A percentile compares a stretch with the other conserved stretches of the same genome.
These are phyloP conservation scores for Ceratocystis variospora DNA, from an alignment of 2,329 filamentous ascomycete genomes.

Conservation along the genomic window DNA sequence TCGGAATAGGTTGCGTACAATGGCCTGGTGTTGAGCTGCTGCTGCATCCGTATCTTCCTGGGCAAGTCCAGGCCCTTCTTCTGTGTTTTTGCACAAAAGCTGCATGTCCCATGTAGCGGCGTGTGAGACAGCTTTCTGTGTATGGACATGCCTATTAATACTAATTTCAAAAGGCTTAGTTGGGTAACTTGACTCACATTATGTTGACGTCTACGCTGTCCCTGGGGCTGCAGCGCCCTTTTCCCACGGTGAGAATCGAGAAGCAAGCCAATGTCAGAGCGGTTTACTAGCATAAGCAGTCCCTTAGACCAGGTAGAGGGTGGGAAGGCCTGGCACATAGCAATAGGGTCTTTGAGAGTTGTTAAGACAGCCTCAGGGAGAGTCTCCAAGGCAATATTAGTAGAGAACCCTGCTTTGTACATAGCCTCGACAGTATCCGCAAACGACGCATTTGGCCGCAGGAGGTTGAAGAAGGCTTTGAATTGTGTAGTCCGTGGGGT, in stretches of 20 bases:
- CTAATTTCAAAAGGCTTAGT: too few species aligned
- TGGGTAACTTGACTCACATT: background rate
- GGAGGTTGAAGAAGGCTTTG: constrained; percentile 48
- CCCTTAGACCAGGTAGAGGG: constrained; percentile 60
- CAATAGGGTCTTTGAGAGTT: constrained; percentile 69
- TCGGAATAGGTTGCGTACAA: constrained; percentile 77
- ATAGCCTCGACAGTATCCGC: constrained; percentile 61
- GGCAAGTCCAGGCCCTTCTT: constrained; percentile 40
- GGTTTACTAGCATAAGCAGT: constrained; percentile 61
- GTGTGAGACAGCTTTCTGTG: constrained; percentile 40
- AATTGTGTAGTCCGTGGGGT: constrained; percentile 59
- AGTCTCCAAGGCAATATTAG: constrained; percentile 53
- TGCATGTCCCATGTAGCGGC: constrained; percentile 60
- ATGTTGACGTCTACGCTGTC: background rate
- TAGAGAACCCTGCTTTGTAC: constrained; percentile 52
- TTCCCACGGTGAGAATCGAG: constrained; percentile 32
- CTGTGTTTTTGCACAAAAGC: constrained; percentile 55
- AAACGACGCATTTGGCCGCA: constrained; percentile 38
- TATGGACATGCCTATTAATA: constrained; percentile 5
- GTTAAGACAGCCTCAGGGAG: constrained; percentile 73
- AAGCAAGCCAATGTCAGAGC: constrained; percentile 63
- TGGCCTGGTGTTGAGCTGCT: constrained; percentile 67
- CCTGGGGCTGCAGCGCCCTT: background rate
- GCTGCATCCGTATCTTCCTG: constrained; percentile 59
- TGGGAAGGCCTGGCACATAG: constrained; percentile 70